Base-by-base conservation (phyloP, 2,329 filamentous ascomycete genomes). In the Endocalyx cinctus region DNA sequence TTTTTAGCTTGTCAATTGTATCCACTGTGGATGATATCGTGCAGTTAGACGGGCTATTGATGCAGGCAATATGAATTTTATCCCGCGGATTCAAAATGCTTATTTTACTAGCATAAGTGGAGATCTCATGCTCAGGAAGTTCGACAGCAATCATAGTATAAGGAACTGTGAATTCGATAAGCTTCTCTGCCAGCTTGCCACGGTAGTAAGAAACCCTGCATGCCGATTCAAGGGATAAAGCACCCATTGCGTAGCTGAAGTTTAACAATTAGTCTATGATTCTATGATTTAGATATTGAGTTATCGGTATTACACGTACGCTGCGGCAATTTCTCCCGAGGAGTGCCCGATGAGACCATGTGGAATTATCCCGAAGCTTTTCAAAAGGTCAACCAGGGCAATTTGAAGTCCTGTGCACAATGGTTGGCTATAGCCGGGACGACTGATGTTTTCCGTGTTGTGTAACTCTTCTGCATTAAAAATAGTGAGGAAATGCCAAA, bases 401-500 rank as follows among this genome's bases (percentile, higher is more conserved):
- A 72, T 37, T 36, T 71, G 67, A 0, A 72, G 14, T 0, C 63
- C 63, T 1, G 65, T 68, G 20, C 57, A 68, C 1, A 63, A 25
- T 0, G 67, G 57, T 33, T 70, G 67, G 8, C 52, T 54, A 11
- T 55, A 30, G 8, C 49, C 42, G 2, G 57, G 46, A 10, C 46
- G 37, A 12, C 50, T 35, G 10, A 54, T 35, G 5, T 35, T 38
- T 3, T 41, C 40, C 4, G 28, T 29, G 6, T 31, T 25, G 11
- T 27, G 10, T 17, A 33, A 23, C n/a, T 35, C 33, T 3, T 27
- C 10, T 7, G 49, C 25, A 33, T 51, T 42, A n/a, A 44, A 38
- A 16, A 10, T 3, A 17, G 19, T 14, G 31, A 8, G n/a, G 8
- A 8, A 8, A 23, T n/a, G 8, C n/a, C 8, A 8, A 23, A 23